Conservation (phyloP, 163 green algal species). For the Coccomyxa subellipsoidea region DNA sequence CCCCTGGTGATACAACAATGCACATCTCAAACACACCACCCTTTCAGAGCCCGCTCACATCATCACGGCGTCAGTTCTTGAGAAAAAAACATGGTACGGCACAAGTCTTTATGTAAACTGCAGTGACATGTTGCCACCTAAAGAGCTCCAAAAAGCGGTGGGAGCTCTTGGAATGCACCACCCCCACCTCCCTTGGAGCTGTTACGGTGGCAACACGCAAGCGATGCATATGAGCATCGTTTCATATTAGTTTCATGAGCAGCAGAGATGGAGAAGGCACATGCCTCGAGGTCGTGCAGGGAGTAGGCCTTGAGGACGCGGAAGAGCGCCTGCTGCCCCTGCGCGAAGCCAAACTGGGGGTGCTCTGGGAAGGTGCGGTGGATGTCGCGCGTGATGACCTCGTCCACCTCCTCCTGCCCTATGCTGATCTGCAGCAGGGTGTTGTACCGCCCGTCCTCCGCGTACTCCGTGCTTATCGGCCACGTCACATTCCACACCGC, state of each 20-base stretch:
- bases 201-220: neutral
- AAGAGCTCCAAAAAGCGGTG: too few relatives aligned
- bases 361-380: slow-evolving; percentile 95
- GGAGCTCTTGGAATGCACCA: too few relatives aligned
- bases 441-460: slow-evolving; percentile 51
- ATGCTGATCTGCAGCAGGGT: slow-evolving; percentile 74
- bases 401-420: slow-evolving; percentile 76
- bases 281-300: slow-evolving; percentile 80
- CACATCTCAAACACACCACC: too few relatives aligned
- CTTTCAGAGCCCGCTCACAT: too few relatives aligned
- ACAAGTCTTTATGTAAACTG: too few relatives aligned
- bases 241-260: neutral
- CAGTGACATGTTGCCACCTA: too few relatives aligned
- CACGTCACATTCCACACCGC: slow-evolving; percentile 59
- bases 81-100: too few relatives aligned
- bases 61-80: too few relatives aligned
- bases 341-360: slow-evolving; percentile 75
- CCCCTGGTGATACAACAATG: too few relatives aligned
- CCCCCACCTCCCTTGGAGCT: neutral
- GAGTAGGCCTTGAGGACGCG: slow-evolving; percentile 89
- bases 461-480: slow-evolving; percentile 39
- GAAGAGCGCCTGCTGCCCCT: slow-evolving; percentile 82
- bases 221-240: neutral
- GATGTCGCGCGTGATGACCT: slow-evolving; percentile 90
- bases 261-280: neutral